Evolutionary conservation across 768 basidiomycete genomes (phyloP), one percentile per base, ranked within the genome.

Genomic region (Trametes meyenii): DNA sequence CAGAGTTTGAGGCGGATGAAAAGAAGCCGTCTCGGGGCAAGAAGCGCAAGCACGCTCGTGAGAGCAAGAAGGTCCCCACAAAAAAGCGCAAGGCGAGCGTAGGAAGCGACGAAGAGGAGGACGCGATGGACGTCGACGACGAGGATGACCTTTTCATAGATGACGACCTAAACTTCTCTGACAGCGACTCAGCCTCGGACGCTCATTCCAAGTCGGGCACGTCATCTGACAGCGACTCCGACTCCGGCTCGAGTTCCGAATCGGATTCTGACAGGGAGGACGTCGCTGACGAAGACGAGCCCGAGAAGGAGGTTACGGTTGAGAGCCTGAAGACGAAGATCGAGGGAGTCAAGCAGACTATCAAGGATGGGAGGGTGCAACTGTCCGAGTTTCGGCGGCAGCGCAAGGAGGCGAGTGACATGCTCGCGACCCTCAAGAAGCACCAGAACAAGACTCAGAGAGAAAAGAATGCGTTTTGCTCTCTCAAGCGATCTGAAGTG

Each of bases 391-490:
- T 72, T 16, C 76, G 79, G 5, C 73, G 73, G 59, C 75, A 78
- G 65, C 80, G 81, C 62, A 78, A 78, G 65, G 73, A 76, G 17
- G 74, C 77, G 3, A 73, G 71, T 35, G 79, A 78, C 29, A 66
- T 61, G 53, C 65, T 77, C 21, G 67, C 71, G 2, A 73, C 44
- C 2, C 58, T 76, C 23, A 83, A 84, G 65, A 84, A 80, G 69
- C 71, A 67, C 58, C 60, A 74, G 23, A 58, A 39, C 35, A 72
- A 70, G 45, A 64, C 67, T 0, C 75, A 76, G 58, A 64, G 74
- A 63, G 81, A 83, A 58, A 87, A 87, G 75, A 86, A 86, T 62
- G 83, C 79, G 0, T 85, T 84, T 66, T 87, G 85, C 65, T 83
- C 85, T 0, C 66, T 80, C 58, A 84, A 81, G 69, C 78, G 85